A percentile compares a stretch with the other conserved stretches of the same genome.
phyloP scores from a whole-genome alignment of 768 basidiomycete genomes.

The Termitomyces sp. region DNA sequence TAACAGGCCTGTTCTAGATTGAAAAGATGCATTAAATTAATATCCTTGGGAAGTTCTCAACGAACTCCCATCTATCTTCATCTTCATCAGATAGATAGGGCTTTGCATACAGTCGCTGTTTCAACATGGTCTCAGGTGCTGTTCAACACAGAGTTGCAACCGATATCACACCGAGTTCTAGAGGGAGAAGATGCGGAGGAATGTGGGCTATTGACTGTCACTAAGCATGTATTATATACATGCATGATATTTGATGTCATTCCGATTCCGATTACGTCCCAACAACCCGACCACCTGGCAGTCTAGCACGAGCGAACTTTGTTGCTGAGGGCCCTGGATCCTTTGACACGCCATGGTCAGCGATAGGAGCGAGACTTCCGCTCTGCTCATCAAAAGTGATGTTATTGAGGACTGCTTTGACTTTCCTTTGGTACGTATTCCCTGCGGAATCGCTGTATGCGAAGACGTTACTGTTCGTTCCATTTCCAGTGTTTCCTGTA shows the following conservation, averaged over 20 bases:
- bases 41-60: conserved; percentile 15
- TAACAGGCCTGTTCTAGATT: conserved; percentile 78
- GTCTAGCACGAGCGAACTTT: conserved; percentile 8
- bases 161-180: conserved; percentile 3
- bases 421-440: conserved; percentile 46
- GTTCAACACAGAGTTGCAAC: conserved; percentile 14
- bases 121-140: conserved; percentile 8
- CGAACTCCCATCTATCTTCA: conserved; percentile 14
- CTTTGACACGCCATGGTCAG: not conserved
- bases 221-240: not conserved
- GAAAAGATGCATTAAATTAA: not conserved
- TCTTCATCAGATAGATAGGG: conserved; percentile 13
- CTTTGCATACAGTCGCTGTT: conserved; percentile 2
- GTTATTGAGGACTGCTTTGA: conserved; percentile 5
- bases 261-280: not conserved
- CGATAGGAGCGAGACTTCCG: conserved; percentile 3
- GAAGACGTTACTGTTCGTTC: conserved; percentile 66
- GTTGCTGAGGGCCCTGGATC: not conserved
- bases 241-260: not conserved
- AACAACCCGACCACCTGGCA: conserved; percentile 16
- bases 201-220: not conserved
- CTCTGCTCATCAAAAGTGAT: conserved; percentile 6
- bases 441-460: conserved; percentile 50
- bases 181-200: not conserved
- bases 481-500: conserved; percentile 55